These are phyloP conservation scores for Zygotorulaspora danielsina DNA, from an alignment of 805 yeast species.

Conservation along the genomic window DNA sequence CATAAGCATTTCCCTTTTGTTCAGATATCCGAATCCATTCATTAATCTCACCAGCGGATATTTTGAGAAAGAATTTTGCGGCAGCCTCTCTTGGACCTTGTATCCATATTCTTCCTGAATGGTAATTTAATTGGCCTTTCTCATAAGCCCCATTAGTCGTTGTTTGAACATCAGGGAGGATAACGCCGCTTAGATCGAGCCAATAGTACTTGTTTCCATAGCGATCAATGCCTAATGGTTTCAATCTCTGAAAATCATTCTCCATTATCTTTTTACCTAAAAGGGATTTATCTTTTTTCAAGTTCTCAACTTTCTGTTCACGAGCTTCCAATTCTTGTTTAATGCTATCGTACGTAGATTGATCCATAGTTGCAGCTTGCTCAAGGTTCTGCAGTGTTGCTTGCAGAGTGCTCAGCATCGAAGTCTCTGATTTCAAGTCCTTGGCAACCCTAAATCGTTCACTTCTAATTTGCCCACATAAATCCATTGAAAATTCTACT, in stretches of 20 bases:
- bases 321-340: slow-evolving; percentile 26
- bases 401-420: slow-evolving; percentile 6
- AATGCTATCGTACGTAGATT: slow-evolving; percentile 13
- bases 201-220: slow-evolving; percentile 90
- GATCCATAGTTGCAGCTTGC: slow-evolving; percentile 16
- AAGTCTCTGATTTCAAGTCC: slow-evolving; percentile 27
- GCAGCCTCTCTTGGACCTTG: slow-evolving; percentile 77
- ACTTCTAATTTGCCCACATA: slow-evolving; percentile 33
- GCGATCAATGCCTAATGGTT: slow-evolving; percentile 76
- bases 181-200: slow-evolving; percentile 84
- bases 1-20: slow-evolving; percentile 21
- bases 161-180: slow-evolving; percentile 40
- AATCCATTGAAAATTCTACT: slow-evolving; percentile 33
- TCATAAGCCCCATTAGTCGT: slow-evolving; percentile 42
- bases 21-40: slow-evolving; percentile 29
- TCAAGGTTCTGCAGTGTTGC: slow-evolving; percentile 10
- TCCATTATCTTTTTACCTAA: slow-evolving; percentile 62
- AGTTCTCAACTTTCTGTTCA: slow-evolving; percentile 35
- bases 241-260: slow-evolving; percentile 72
- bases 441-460: slow-evolving; percentile 32
- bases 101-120: slow-evolving; percentile 83
- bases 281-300: slow-evolving; percentile 46
- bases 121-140: slow-evolving; percentile 52
- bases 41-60: slow-evolving; percentile 27
- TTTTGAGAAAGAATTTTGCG: slow-evolving; percentile 33